A percentile compares a stretch with the other conserved stretches of the same genome.
Conservation (phyloP, 2,329 filamentous ascomycete genomes). For the Knufia petricola region DNA sequence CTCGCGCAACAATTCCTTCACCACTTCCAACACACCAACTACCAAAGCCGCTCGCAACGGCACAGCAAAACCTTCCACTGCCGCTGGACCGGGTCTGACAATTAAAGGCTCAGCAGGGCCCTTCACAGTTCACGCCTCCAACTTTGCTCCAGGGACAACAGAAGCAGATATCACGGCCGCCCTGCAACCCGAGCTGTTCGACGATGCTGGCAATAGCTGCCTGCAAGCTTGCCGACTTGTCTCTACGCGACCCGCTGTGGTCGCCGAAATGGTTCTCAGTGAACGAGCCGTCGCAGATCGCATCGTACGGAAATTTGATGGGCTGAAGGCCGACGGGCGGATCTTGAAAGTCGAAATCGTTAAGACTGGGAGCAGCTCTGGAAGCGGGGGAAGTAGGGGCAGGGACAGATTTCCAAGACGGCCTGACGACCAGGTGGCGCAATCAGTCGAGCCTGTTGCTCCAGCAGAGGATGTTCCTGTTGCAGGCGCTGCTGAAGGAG, state of each 20-base stretch:
- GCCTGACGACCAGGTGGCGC: not conserved
- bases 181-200: conserved; percentile 36
- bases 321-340: conserved; percentile 55
- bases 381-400: not conserved
- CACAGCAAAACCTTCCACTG: too few species aligned
- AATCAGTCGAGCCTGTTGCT: not conserved
- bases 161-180: conserved; percentile 56
- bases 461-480: conserved; percentile 2
- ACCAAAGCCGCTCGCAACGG: not conserved
- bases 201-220: conserved; percentile 26
- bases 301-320: conserved; percentile 53
- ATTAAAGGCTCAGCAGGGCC: conserved; percentile 49
- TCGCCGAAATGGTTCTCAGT: conserved; percentile 50
- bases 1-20: conserved; percentile 24
- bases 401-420: not conserved
- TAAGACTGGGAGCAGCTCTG: conserved; percentile 17
- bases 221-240: conserved; percentile 47
- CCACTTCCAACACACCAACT: conserved; percentile 3
- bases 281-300: conserved; percentile 48
- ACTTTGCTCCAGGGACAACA: conserved; percentile 58
- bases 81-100: conserved; percentile 35
- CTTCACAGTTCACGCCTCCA: conserved; percentile 50
- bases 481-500: conserved; percentile 9
- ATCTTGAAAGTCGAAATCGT: conserved; percentile 49
- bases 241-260: conserved; percentile 41